These are phyloP conservation scores for Torulaspora globosa DNA, from an alignment of 1,139 yeast species.

Conservation along the genomic window DNA sequence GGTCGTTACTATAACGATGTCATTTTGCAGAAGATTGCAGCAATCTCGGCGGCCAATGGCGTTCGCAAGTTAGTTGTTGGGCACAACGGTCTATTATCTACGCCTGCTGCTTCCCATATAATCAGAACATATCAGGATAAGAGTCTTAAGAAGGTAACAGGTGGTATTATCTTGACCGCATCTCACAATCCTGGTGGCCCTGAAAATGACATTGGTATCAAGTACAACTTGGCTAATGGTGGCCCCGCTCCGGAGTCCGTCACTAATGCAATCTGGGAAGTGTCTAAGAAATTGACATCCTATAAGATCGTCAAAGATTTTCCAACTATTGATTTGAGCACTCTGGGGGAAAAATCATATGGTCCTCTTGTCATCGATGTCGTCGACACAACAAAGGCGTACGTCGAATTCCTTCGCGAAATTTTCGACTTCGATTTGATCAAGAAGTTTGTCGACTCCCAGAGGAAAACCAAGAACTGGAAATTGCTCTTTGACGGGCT, in stretches of 20 bases:
- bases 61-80: conserved; percentile 83
- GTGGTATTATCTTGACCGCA: conserved; percentile 95
- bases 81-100: conserved; percentile 79
- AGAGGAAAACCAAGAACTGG: conserved; percentile 51
- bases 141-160: conserved; percentile 56
- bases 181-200: conserved; percentile 99
- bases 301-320: conserved; percentile 57
- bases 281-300: conserved; percentile 52
- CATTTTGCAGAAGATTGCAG: conserved; percentile 75
- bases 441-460: conserved; percentile 56
- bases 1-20: conserved; percentile 87
- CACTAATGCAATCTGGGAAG: conserved; percentile 79
- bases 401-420: conserved; percentile 70
- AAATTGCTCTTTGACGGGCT: conserved; percentile 81
- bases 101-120: conserved; percentile 94
- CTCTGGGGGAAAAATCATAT: conserved; percentile 49
- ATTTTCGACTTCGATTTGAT: conserved; percentile 88
- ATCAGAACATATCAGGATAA: conserved; percentile 57
- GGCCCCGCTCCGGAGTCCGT: conserved; percentile 99
- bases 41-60: conserved; percentile 88
- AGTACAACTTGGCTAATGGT: conserved; percentile 90
- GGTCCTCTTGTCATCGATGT: conserved; percentile 66
- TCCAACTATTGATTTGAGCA: conserved; percentile 56
- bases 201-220: conserved; percentile 85
- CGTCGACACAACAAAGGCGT: conserved; percentile 76